Evolutionary conservation across 2,329 filamentous ascomycete genomes (phyloP), one percentile per base, ranked within the genome.

Genomic region (Arthroderma sp.): DNA sequence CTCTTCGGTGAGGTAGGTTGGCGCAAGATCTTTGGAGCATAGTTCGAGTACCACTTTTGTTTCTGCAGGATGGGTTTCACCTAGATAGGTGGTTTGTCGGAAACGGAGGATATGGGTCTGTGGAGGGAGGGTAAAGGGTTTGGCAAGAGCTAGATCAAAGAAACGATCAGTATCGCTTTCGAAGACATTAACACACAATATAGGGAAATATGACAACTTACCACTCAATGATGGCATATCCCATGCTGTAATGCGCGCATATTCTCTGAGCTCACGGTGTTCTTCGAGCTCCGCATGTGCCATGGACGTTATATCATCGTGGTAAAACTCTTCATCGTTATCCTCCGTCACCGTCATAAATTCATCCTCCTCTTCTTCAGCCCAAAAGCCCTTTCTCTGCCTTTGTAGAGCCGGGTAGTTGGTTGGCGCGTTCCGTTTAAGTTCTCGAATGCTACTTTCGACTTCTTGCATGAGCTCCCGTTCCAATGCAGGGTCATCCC

Each of bases 31-130:
- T 57, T 74, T 73, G 15, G 87, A 85, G 62, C 79, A 82, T 73
- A 97, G 95, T 70, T 96, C 88, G 57, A 97, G 83, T 11, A 97
- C 91, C 19, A 98, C 91, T 77, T 98, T 98, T 69, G 84, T 85
- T 73, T 90, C 84, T 2, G 91, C 89, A 0, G 93, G 91, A 74
- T 98, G 94, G 57, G 81, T 77, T 74, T 97, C 93, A 66, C 91
- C 91, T 80, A 98, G 86, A 75, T 97, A 97, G 38, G 86, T 91
- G 15, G 93, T 98, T 77, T 95, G 96, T 66, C 93, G 86, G 83
- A 96, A 98, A 66, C 91, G 86, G 58, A 98, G 82, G 49, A 89
- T 83, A 65, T 87, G 79, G 49, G 67, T 69, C 61, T 82, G 72
- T 31, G 78, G 71, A 13, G 80, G 79, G 1, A 91, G 89, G 2